phyloP scores from a whole-genome alignment of 2,329 filamentous ascomycete genomes.

The Microcyclosporella mali region DNA sequence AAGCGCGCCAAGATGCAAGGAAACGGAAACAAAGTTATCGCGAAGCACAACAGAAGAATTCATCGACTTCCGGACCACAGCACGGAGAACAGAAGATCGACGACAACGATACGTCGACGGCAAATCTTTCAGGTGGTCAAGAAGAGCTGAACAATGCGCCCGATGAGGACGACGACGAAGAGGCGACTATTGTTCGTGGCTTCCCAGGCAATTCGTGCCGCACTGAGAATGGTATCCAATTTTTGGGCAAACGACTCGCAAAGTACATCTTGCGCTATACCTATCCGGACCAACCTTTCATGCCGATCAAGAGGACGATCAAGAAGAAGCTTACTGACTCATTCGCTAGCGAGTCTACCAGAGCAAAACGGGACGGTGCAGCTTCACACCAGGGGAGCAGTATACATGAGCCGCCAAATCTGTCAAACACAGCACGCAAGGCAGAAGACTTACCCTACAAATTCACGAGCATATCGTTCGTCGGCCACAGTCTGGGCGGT shows the following conservation, averaged over 20 bases:
- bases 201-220: slow-evolving; percentile 84
- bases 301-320: slow-evolving; percentile 57
- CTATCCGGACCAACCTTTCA: slow-evolving; percentile 86
- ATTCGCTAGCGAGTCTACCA: slow-evolving; percentile 41
- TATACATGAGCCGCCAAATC: slow-evolving; percentile 39
- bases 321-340: slow-evolving; percentile 44
- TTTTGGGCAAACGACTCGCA: slow-evolving; percentile 87
- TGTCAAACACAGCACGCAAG: slow-evolving; percentile 39
- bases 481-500: slow-evolving; percentile 86
- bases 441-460: slow-evolving; percentile 59
- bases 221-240: slow-evolving; percentile 94
- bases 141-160: slow-evolving; percentile 41
- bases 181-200: slow-evolving; percentile 82
- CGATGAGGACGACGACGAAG: slow-evolving; percentile 65
- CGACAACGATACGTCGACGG: slow-evolving; percentile 34
- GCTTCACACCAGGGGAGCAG: slow-evolving; percentile 55
- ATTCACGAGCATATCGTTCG: slow-evolving; percentile 91
- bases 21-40: slow-evolving; percentile 44
- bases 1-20: slow-evolving; percentile 65
- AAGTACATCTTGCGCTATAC: slow-evolving; percentile 86
- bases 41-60: slow-evolving; percentile 1
- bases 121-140: slow-evolving; percentile 46
- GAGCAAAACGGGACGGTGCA: slow-evolving; percentile 42
- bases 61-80: slow-evolving; percentile 1
- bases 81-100: not conserved